Evolutionary conservation across 2,329 filamentous ascomycete genomes (phyloP), one percentile per base, ranked within the genome.

Genomic region (Colletotrichum scovillei): DNA sequence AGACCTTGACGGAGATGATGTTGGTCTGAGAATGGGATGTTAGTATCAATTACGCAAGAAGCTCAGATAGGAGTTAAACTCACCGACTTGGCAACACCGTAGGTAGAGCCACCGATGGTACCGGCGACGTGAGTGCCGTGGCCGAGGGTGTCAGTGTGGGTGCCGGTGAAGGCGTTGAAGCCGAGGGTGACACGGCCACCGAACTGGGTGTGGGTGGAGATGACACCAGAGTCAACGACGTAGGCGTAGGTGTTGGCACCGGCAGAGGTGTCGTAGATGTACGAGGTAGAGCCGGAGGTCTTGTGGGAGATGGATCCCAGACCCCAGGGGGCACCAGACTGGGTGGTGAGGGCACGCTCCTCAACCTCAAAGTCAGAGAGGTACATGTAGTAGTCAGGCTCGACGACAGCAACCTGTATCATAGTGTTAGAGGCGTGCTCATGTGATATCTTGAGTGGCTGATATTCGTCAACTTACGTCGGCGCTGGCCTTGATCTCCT

Each of bases 141-240:
- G 26, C 86, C 86, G 24, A 81, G 78, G 3, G 72, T 77, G 77
- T 86, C 82, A 66, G 79, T 79, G 57, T 81, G 78, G 42, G 77
- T 78, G 59, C 81, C 80, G 62, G 78, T 79, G 5, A 80, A 74
- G 16, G 81, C 81, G 59, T 84, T 85, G 72, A 80, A 82, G 5
- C 83, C 83, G 35, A 79, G 80, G 24, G 75, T 77, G 32, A 85
- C 86, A 11, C 86, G 84, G 22, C 83, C 83, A 63, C 83, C 84
- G 53, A 87, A 87, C 55, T 87, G 81, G 63, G 78, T 55, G 76
- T 91, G 89, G 5, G 78, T 72, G 19, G 79, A 83, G 67, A 83
- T 83, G 73, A 91, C 86, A 52, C 89, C 89, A 0, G 86, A 89
- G 78, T 91, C 89, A 68, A 91, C 80, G 59, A 91, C 80, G 77